Percentiles rank a stretch among this genome's conserved stretches.
These are phyloP conservation scores for Lactifluus subvellereus DNA, from an alignment of 768 basidiomycete genomes.

Conservation along the genomic window DNA sequence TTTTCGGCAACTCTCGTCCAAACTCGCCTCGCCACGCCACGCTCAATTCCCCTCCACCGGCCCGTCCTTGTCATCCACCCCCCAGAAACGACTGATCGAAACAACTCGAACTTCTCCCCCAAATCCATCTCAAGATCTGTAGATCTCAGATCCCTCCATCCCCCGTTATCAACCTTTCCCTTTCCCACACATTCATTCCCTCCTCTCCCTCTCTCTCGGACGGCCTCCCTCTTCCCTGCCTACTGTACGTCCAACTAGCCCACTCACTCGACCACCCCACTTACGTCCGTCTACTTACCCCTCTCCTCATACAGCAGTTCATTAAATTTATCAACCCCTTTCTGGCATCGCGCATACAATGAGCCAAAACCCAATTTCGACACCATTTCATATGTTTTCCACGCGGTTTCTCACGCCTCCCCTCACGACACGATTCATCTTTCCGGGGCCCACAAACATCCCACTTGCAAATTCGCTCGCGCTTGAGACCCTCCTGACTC, in stretches of 20 bases:
- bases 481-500: conserved; percentile 11
- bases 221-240: conserved; percentile 3
- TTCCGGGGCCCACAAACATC: conserved; percentile 11
- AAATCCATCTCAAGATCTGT: conserved; percentile 25
- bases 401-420: conserved; percentile 18
- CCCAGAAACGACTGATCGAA: conserved; percentile 26
- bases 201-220: not conserved
- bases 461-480: conserved; percentile 16
- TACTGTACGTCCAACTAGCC: not conserved
- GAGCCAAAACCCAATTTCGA: not conserved
- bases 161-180: conserved; percentile 23
- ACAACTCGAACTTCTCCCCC: conserved; percentile 23
- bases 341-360: not conserved
- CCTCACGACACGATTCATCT: conserved; percentile 20
- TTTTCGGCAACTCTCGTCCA: conserved; percentile 32
- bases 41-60: conserved; percentile 24
- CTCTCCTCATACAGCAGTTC: not conserved
- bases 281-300: not conserved
- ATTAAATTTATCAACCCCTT: too few species aligned
- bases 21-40: conserved; percentile 24
- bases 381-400: conserved; percentile 7
- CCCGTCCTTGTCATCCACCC: conserved; percentile 31
- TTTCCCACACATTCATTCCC: conserved; percentile 13
- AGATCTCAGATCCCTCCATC: conserved; percentile 19
- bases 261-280: not conserved